A percentile compares a stretch with the other conserved stretches of the same genome.
phyloP scores from a whole-genome alignment of 441 rosid species.

The Rhodomyrtus psidioides region DNA sequence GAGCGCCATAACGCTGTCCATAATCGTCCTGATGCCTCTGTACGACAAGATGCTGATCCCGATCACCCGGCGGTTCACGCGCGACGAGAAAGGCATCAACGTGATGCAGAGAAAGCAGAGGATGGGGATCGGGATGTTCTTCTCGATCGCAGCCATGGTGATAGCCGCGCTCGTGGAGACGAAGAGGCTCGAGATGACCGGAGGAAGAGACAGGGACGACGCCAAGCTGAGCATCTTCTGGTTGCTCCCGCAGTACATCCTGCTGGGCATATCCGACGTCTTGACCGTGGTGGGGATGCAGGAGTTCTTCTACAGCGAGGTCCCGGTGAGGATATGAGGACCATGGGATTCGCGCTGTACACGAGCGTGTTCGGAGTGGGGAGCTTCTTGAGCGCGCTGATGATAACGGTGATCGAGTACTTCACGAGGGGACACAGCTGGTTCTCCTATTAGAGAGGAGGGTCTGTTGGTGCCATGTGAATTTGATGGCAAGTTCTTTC shows the following conservation, averaged over 20 bases:
- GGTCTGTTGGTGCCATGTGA: background rate
- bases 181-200: constrained; percentile 40
- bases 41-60: constrained; percentile 68
- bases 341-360: constrained; percentile 85
- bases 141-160: constrained; percentile 70
- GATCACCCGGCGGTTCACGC: constrained; percentile 29
- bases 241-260: constrained; percentile 79
- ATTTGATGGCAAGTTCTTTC: background rate
- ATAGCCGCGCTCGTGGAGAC: constrained; percentile 73
- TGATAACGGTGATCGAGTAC: constrained; percentile 54
- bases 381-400: constrained; percentile 68
- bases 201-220: background rate
- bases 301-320: constrained; percentile 86
- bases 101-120: constrained; percentile 78
- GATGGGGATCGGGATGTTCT: constrained; percentile 87
- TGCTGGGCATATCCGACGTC: constrained; percentile 75
- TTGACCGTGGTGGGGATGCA: constrained; percentile 97
- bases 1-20: constrained; percentile 75
- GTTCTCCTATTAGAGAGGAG: constrained; percentile 14
- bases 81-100: constrained; percentile 38
- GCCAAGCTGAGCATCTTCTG: constrained; percentile 64
- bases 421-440: constrained; percentile 44
- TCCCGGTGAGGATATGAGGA: constrained; percentile 73
- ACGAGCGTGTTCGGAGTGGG: constrained; percentile 93
- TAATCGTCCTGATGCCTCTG: constrained; percentile 77